Base-by-base conservation (phyloP, 2,329 filamentous ascomycete species). In the Ceratocystiopsis brevicomis region DNA sequence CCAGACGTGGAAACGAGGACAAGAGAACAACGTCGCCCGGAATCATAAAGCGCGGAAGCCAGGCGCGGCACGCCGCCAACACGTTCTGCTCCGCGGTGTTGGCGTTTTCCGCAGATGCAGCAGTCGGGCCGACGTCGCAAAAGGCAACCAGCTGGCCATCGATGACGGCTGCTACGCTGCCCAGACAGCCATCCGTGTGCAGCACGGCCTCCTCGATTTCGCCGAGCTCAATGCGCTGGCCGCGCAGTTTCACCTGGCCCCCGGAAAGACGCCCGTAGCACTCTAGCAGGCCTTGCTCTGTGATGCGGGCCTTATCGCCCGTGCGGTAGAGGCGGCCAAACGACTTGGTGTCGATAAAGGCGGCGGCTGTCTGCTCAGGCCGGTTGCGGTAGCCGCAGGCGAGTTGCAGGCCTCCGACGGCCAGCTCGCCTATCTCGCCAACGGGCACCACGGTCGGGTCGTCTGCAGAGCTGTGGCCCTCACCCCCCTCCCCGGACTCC, bases 241-340 rank as follows among this genome's bases (percentile, higher is more conserved):
- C 86, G 43, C 85, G 72, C 9, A 94, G 66, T 59, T 94, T 94
- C 41, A 94, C 77, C 57, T 95, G 87, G 0, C 83, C 85, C 41
- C 75, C 73, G 2, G 73, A 71, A 13, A 94, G 77, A 12, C 87
- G 77, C 0, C 87, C 87, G 33, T 87, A 67, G 53, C 83, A 92
- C 56, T 93, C 81, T n/a, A 95, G 65, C 0, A 68, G 72, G 1
- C 85, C 83, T 47, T 81, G 67, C 0, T 65, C 51, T 2, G 70
- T 67, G 40, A 93, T 67, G 18, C 72, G 69, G 5, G 81, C 87
- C 54, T 81, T 84, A 58, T 95, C 87, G 0, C 86, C 86, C 0
- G 86, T 94, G 30, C 82, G 71, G 57, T 95, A 95, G 0, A 92
- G 62, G 4, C 68, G 66, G 4, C 83, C 86, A 54, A 76, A 78